A percentile compares a stretch with the other conserved stretches of the same genome.
Conservation (phyloP, 202 grass and related monocot genomes). For the Sporobolus alterniflorus region DNA sequence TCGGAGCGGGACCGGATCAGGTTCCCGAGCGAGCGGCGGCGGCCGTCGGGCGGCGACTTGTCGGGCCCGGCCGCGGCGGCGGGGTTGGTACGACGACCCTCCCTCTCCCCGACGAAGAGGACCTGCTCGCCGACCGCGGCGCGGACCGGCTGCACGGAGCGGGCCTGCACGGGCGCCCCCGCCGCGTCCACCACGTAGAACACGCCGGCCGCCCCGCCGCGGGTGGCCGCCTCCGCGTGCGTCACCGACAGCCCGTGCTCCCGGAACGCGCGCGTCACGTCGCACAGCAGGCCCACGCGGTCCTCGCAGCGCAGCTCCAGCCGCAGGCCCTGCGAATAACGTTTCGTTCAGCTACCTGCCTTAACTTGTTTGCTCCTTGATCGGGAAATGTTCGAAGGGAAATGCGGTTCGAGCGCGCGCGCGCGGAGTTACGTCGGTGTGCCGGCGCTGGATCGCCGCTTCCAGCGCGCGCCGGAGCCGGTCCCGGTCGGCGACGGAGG, state of each 20-base stretch:
- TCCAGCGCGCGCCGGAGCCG: constrained; percentile 73
- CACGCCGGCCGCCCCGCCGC: constrained; percentile 56
- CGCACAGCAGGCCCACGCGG: constrained; percentile 74
- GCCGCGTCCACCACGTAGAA: constrained; percentile 92
- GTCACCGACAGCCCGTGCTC: constrained; percentile 87
- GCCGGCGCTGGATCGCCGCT: constrained; percentile 78
- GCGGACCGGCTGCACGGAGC: constrained; percentile 71
- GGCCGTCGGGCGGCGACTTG: constrained; percentile 31
- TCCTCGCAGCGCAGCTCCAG: constrained; percentile 95
- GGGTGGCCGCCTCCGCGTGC: constrained; percentile 75
- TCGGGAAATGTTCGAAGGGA: too few relatives aligned
- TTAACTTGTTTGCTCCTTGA: neutral
- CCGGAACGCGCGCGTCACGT: constrained; percentile 87
- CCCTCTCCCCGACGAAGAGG: constrained; percentile 55
- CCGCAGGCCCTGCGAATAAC: constrained; percentile 48
- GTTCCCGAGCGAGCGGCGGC: constrained; percentile 67
- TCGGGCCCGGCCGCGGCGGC: constrained; percentile 22
- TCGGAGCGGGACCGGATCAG: constrained; percentile 97
- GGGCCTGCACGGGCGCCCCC: constrained; percentile 60
- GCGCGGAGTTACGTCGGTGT: constrained; percentile 61
- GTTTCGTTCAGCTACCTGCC: too few relatives aligned
- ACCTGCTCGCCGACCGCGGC: constrained; percentile 64
- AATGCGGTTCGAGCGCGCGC: too few relatives aligned
- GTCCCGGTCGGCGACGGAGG: constrained; percentile 64
- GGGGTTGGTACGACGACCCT: too few relatives aligned